Evolutionary conservation across 2,329 filamentous ascomycete species (phyloP), one percentile per base, ranked within the genome.

Genomic region (Aaosphaeria pasadenensis): DNA sequence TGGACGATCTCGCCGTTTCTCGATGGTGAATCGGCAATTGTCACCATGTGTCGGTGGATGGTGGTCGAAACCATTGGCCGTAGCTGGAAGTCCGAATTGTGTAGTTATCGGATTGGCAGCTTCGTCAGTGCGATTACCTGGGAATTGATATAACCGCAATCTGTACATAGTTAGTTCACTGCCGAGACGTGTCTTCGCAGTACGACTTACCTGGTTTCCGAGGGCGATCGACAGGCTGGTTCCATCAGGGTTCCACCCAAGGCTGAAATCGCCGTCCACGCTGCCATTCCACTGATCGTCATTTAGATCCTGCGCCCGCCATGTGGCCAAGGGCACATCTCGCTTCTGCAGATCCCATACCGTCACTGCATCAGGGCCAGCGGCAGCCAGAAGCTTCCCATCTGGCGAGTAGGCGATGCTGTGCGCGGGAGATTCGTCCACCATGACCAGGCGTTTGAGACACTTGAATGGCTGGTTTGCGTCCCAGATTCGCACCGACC

Each of bases 391-490:
- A 31, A 73, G 60, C 4, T 51, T 53, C 7, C 74, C 73, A 44
- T 73, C 64, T 2, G 74, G 72, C 1, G 74, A 74, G 61, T 75
- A 78, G 1, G 72, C 64, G 5, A 76, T 58, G 24, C 72, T 70
- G 35, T 71, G 62, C 0, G 70, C 71, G 30, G 71, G 68, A 11
- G 55, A 55, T n/a, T 61, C 52, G 9, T 69, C 65, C 4, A 59
- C 60, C 6, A 61, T 67, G 4, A 60, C 48, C 4, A 71, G 51
- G 24, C 48, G 54, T 24, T 63, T 62, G 11, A 70, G 39, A 38
- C 59, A 59, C 39, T 58, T 60, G 44, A 70, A 70, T 6, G 67
- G 67, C 31, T 63, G 55, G 38, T 66, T 67, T 9, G 63, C 66
- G 47, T 71, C 67, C 69, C 74, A 77, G 31, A 77, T 58, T 17